Evolutionary conservation across 768 basidiomycete genomes (phyloP).

Genomic region (Butyriboletus loyo): DNA sequence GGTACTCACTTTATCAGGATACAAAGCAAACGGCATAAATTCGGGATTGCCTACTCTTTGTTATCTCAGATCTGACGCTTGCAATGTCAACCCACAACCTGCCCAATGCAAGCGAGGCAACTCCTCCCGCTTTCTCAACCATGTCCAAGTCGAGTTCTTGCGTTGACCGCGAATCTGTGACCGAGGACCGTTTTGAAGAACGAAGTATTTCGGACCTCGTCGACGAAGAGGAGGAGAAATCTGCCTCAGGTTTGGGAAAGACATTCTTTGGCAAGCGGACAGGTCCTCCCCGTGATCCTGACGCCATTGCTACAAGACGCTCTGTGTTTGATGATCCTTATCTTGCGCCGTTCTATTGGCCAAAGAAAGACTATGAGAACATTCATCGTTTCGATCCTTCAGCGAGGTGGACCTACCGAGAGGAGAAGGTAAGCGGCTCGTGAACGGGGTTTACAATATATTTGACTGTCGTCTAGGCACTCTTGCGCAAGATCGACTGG

Average conservation of each 20-base stretch:
- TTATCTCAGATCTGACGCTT: not conserved
- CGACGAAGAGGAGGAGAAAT: slow-evolving; percentile 2
- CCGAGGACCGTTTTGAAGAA: not conserved
- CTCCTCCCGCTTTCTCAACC: not conserved
- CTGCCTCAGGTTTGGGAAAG: not conserved
- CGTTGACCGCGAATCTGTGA: not conserved
- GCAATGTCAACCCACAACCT: not conserved
- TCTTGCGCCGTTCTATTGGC: slow-evolving; percentile 35
- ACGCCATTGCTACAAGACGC: slow-evolving; percentile 46
- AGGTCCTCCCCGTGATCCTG: slow-evolving; percentile 17
- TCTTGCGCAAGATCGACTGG: slow-evolving; percentile 58
- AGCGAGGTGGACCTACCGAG: slow-evolving; percentile 57
- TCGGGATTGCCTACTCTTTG: not conserved
- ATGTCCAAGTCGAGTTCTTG: not conserved
- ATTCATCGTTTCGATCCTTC: slow-evolving; percentile 53
- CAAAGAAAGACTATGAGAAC: slow-evolving; percentile 52
- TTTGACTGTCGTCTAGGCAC: slow-evolving; percentile 28
- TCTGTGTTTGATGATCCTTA: slow-evolving; percentile 53
- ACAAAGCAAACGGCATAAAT: not conserved
- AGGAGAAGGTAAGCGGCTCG: slow-evolving; percentile 42
- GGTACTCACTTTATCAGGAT: not conserved
- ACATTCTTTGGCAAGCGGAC: not conserved
- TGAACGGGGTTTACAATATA: too few species aligned
- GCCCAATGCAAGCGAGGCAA: not conserved
- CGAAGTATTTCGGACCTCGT: not conserved